Evolutionary conservation across 202 grass and related monocot genomes (phyloP).

Genomic region (Setaria viridis): DNA sequence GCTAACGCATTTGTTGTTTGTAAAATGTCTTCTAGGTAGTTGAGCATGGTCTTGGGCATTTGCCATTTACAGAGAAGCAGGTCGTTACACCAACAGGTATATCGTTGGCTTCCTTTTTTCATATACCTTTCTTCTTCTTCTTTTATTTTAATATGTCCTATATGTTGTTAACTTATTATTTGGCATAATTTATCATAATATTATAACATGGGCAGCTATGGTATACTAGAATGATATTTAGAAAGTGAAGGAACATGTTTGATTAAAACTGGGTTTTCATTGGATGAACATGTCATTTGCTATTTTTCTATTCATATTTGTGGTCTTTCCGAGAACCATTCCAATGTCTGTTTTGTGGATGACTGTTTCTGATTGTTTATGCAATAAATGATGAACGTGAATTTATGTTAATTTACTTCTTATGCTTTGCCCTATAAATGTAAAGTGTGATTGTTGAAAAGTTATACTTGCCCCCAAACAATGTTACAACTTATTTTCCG

Average conservation of each 20-base stretch:
- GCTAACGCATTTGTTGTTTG: conserved; percentile 22
- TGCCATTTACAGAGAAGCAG: conserved; percentile 97
- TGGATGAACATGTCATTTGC: not conserved
- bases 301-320: conserved; percentile 3
- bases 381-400: not conserved
- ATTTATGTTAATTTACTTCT: not conserved
- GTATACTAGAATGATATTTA: not conserved
- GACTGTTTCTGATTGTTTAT: not conserved
- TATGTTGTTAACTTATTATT: not conserved
- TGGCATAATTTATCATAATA: conserved; percentile 15
- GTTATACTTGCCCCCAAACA: not conserved
- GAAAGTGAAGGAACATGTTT: not conserved
- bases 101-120: not conserved
- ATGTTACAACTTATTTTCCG: not conserved
- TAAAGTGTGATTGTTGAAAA: not conserved
- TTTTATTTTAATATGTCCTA: not conserved
- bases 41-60: conserved; percentile 96
- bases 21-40: conserved; percentile 70
- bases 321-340: conserved; percentile 12
- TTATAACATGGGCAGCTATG: not conserved
- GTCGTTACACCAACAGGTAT: conserved; percentile 93
- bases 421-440: conserved; percentile 12
- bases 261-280: not conserved
- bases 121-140: not conserved
- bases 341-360: conserved; percentile 1